Evolutionary conservation across 306 rosid genomes (phyloP), one percentile per base, ranked within the genome.

Genomic region (Biancaea sappan): DNA sequence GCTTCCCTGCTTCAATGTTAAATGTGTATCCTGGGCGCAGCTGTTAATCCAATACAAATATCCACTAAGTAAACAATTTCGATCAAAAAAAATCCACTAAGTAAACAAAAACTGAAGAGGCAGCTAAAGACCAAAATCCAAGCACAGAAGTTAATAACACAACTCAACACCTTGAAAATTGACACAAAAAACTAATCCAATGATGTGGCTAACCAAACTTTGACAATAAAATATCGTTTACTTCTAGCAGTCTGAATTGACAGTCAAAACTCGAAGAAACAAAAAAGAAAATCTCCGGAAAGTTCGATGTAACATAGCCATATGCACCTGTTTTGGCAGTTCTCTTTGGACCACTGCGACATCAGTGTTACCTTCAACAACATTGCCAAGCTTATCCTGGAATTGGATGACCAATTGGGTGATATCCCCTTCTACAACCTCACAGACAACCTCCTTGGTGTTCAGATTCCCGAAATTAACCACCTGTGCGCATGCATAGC

Each of bases 391-490:
- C 89, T 94, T 94, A 74, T 94, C 99, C 75, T 84, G 91, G 71
- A 85, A 94, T 75, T 94, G 96, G 72, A 94, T 84, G n/a, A 75
- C 78, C 68, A 90, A 75, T 69, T 92, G 86, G 3, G 96, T 94
- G 19, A 94, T 94, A 74, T 94, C 99, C 50, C 99, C 99, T 83
- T 94, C 97, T 21, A 92, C 96, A 75, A 94, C 99, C 87, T 94
- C 99, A 61, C 99, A 94, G 26, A 92, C 97, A 53, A 94, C 97
- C 85, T 94, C 99, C 76, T 82, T 87, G 16, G 99, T 94, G 21
- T 94, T 94, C 57, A 94, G 83, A 60, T 94, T 94, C 54, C 99
- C 99, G 16, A 94, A 94, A 82, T 94, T 94, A 40, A 94, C 97
- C 19, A 94, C 99, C 72, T 94, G 99, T 5, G 97, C 99, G 28